phyloP scores from a whole-genome alignment of 441 rosid genomes.

The Corymbia calophylla region DNA sequence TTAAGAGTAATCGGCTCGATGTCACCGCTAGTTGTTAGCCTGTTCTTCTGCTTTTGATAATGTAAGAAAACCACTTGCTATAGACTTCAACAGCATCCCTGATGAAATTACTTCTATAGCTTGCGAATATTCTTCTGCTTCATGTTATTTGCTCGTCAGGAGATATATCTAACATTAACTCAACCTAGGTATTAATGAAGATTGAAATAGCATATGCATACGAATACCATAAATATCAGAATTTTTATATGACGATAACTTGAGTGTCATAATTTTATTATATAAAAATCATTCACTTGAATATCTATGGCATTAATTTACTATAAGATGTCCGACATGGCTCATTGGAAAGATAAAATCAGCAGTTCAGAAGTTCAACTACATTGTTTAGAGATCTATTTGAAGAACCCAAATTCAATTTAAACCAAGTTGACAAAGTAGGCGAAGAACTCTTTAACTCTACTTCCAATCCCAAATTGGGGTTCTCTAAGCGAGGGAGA shows the following conservation, averaged over 20 bases:
- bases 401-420: background rate
- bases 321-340: fast-evolving
- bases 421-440: background rate
- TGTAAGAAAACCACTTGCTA: background rate
- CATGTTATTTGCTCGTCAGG: background rate
- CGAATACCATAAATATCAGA: too few relatives aligned
- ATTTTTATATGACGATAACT: too few relatives aligned
- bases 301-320: background rate
- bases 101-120: background rate
- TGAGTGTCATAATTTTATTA: too few relatives aligned
- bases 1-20: background rate
- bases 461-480: background rate
- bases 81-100: background rate
- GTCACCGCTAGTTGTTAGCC: background rate
- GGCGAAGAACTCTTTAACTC: background rate
- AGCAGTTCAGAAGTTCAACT: too few relatives aligned
- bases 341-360: too few relatives aligned
- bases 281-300: background rate
- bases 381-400: background rate
- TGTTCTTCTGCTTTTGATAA: background rate
- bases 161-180: background rate
- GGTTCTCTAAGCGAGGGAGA: background rate
- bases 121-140: background rate
- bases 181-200: background rate
- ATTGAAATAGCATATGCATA: background rate